phyloP scores from a whole-genome alignment of 2,329 filamentous ascomycete species.

The Colletotrichum truncatum region DNA sequence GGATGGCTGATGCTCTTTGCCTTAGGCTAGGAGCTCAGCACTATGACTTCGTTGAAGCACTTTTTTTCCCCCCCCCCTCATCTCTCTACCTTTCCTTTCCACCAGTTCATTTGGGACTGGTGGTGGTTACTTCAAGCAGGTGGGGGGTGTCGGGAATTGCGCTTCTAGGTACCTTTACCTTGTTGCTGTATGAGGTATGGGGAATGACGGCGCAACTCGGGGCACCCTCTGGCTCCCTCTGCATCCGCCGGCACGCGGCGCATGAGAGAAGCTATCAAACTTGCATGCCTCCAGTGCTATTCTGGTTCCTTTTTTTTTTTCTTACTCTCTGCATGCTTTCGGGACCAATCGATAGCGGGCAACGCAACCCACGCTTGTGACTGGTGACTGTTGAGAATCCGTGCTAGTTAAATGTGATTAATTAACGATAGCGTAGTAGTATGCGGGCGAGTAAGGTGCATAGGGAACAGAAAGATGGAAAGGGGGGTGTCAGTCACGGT shows the following conservation, averaged over 20 bases:
- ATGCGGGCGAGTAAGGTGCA: slow-evolving; percentile 14
- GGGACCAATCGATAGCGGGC: background rate
- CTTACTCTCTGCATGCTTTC: too few species aligned
- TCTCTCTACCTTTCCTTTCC: background rate
- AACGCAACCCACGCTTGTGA: background rate
- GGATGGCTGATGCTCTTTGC: too few species aligned
- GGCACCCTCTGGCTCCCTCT: background rate
- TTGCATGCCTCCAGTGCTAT: background rate
- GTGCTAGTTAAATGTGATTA: slow-evolving; percentile 1
- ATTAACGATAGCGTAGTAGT: slow-evolving; percentile 7
- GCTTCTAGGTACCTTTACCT: background rate
- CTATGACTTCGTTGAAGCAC: background rate
- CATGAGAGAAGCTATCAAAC: slow-evolving; percentile 24
- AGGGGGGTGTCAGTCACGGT: too few species aligned
- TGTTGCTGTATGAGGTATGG: background rate
- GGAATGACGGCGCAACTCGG: slow-evolving; percentile 3
- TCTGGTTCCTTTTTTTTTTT: too few species aligned
- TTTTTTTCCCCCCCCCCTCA: background rate
- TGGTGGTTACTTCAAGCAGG: slow-evolving; percentile 13
- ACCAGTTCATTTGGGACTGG: background rate
- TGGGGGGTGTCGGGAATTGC: slow-evolving; percentile 16
- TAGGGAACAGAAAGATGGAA: background rate
- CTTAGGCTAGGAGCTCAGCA: too few species aligned
- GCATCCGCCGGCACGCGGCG: background rate
- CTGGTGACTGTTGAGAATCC: background rate